Base-by-base conservation (phyloP, 176 grass and related monocot genomes). In the Carex scoparia region DNA sequence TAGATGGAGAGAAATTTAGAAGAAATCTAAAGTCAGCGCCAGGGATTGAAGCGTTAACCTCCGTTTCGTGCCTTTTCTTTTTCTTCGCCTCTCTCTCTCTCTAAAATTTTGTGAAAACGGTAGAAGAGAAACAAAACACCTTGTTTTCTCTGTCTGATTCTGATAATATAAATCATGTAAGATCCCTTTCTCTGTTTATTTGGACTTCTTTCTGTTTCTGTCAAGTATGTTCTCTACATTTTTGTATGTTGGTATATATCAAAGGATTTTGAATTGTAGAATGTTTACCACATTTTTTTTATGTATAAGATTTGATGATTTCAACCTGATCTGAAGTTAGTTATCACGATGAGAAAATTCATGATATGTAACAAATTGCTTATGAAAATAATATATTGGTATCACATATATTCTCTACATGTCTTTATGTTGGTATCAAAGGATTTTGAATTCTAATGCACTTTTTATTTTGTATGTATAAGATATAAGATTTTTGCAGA, bases 121-220 rank as follows among this genome's bases (percentile, higher is more conserved):
- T 15, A 57, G 48, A 78, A 78, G 73, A 18, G 51, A 56, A 54
- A 55, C 46, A 56, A 56, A 54, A 55, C 46, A 56, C 32, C 27
- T 78, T 58, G 51, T 57, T 55, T n/a, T 66, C 62, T 48, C 18
- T 51, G 27, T 27, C 28, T 82, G 33, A 11, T 2, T 83, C 54
- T 83, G 38, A 83, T 83, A 40, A 83, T 83, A 40, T 55, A 32
- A 67, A 1, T 66, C 80, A 80, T 18, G 78, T 81, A 63, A 68
- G 81, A 51, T 83, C 5, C 5, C 28, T 83, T 54, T 23, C 38
- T 54, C 28, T 67, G 8, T 83, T 67, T 62, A 12, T 51, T 82
- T 77, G 49, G 11, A 14, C 56, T 14, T 31, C 65, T 11, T 66
- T 64, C 18, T 82, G n/a, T 46, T 83, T 10, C 32, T 68, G 14